Conservation (phyloP, 331 rosid genomes). For the Arachis monticola region DNA sequence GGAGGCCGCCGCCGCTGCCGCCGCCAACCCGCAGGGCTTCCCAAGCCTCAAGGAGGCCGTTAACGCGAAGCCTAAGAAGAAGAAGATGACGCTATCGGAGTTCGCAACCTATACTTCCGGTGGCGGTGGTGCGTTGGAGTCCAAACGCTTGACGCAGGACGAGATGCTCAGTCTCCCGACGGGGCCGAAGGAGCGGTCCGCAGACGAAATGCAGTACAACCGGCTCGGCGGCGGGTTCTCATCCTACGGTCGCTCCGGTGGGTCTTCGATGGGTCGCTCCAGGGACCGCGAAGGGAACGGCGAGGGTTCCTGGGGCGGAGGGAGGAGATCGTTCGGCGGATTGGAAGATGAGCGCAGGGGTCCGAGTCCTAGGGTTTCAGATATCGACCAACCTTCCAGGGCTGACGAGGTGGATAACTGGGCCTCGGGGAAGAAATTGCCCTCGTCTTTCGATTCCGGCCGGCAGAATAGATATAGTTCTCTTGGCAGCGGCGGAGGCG, state of each 20-base stretch:
- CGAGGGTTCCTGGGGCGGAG: constrained; percentile 86
- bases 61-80: constrained; percentile 76
- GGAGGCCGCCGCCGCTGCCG: constrained; percentile 42
- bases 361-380: constrained; percentile 84
- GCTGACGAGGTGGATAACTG: constrained; percentile 98
- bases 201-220: constrained; percentile 74
- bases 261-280: constrained; percentile 42
- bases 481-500: constrained; percentile 29
- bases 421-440: constrained; percentile 67
- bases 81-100: constrained; percentile 64
- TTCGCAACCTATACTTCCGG: constrained; percentile 45
- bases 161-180: constrained; percentile 89
- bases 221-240: constrained; percentile 81
- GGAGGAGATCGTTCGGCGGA: constrained; percentile 84
- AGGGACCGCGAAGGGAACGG: constrained; percentile 64
- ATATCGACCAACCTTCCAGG: constrained; percentile 85
- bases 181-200: constrained; percentile 80
- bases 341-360: constrained; percentile 86
- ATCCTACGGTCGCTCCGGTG: constrained; percentile 56
- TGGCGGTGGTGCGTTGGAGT: constrained; percentile 28
- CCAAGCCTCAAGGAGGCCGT: constrained; percentile 80
- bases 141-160: constrained; percentile 59
- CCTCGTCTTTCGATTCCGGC: constrained; percentile 70
- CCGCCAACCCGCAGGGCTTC: constrained; percentile 50
- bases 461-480: constrained; percentile 63